Evolutionary conservation across 2,329 filamentous ascomycete species (phyloP), one percentile per base, ranked within the genome.

Genomic region (Colletotrichum orbiculare): DNA sequence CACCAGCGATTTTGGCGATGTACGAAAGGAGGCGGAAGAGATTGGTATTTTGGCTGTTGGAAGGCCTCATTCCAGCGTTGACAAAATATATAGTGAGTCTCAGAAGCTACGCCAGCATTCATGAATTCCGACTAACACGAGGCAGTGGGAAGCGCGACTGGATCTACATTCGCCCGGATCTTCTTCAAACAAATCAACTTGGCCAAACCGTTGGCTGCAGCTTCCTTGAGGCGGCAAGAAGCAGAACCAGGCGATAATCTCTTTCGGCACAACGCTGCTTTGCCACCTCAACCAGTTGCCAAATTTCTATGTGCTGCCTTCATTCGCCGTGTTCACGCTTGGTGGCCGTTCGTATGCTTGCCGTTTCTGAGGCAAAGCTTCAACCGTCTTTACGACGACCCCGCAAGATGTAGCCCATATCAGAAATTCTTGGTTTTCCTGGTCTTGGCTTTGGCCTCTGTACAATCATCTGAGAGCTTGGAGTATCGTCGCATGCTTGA

Each of bases 291-390:
- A 12, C 45, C 60, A 3, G 52, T 69, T 6, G 69, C 71, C 3
- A 61, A 50, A 13, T 57, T 63, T 7, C 63, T 71, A 3, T 39
- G 72, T 9, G 37, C 39, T 10, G 58, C 54, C 8, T 73, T 72
- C 37, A 72, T 73, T 35, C 61, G 67, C 25, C 63, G 63, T 2
- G 53, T 73, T n/a, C 71, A 73, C n/a, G 35, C 58, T 3, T 73
- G 71, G 70, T 73, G 71, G 71, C 71, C 71, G 2, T 64, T 73
- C n/a, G 45, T 73, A 3, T 65, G 60, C 12, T 66, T 73, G n/a
- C 69, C 67, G 0, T 25, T 49, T 4, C 50, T 72, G 13, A 57
- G 71, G 33, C n/a, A 47, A 8, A 55, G 49, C 6, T 57, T 72
- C 15, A 42, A 60, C 38, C 11, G 12, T 3, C 41, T 72, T 0